Evolutionary conservation across 2,329 filamentous ascomycete species (phyloP).

Genomic region (Dactylella cylindrospora): DNA sequence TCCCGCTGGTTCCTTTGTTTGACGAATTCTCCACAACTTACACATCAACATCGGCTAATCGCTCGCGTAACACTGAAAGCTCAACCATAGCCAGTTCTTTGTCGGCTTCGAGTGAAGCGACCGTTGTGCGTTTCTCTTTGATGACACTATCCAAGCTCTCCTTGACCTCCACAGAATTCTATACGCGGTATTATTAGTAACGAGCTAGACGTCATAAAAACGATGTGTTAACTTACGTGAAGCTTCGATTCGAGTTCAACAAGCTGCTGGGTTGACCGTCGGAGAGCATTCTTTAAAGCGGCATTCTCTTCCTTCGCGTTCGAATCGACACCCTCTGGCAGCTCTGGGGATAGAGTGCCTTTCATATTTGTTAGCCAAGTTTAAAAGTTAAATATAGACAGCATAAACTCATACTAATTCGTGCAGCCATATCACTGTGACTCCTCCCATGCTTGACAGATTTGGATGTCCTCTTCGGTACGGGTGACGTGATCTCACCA

Average conservation of each 20-base stretch:
- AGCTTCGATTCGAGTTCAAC: conserved; percentile 70
- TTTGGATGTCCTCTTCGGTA: conserved; percentile 86
- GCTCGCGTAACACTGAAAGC: conserved; percentile 40
- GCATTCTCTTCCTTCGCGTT: conserved; percentile 55
- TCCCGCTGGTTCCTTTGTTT: conserved; percentile 6
- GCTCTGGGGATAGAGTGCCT: conserved; percentile 36
- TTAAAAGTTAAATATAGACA: not conserved
- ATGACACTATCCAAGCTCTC: conserved; percentile 71
- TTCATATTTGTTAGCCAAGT: conserved; percentile 3
- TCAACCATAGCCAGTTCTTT: conserved; percentile 42
- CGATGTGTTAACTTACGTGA: conserved; percentile 51
- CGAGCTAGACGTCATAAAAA: not conserved
- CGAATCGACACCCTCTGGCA: conserved; percentile 25
- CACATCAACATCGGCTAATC: conserved; percentile 46
- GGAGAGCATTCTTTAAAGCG: conserved; percentile 68
- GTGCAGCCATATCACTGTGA: conserved; percentile 48
- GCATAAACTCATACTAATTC: conserved; percentile 47
- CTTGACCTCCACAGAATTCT: conserved; percentile 59
- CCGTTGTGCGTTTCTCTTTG: conserved; percentile 92
- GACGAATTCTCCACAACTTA: conserved; percentile 35
- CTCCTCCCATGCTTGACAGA: conserved; percentile 87
- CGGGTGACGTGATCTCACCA: conserved; percentile 74
- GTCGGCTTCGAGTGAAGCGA: conserved; percentile 54
- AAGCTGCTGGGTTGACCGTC: conserved; percentile 78
- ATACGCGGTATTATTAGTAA: conserved; percentile 25